Conservation (phyloP, 768 basidiomycete genomes). For the Mycena alexandri region DNA sequence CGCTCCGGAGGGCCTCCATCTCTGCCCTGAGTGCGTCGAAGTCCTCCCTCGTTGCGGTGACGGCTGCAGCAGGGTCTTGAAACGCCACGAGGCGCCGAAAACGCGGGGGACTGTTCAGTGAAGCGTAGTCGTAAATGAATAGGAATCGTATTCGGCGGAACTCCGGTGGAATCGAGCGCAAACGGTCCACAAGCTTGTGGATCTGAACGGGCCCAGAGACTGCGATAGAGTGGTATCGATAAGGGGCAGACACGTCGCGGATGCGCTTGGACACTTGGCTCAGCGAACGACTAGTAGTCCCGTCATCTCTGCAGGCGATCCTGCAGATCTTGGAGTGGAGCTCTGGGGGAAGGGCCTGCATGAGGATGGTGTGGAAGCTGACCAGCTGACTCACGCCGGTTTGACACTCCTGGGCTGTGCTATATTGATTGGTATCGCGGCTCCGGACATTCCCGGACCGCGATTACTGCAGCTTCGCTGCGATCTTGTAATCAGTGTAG, state of each 20-base stretch:
- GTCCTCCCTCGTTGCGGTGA: too few relatives aligned
- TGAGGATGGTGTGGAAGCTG: too few relatives aligned
- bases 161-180: conserved; percentile 3
- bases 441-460: too few relatives aligned
- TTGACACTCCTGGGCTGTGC: too few relatives aligned
- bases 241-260: conserved; percentile 7
- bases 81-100: too few relatives aligned
- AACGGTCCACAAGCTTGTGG: not conserved
- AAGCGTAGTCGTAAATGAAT: conserved; percentile 1
- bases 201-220: conserved; percentile 16
- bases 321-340: conserved; percentile 11
- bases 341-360: conserved; percentile 5
- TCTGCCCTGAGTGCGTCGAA: too few relatives aligned
- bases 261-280: conserved; percentile 8
- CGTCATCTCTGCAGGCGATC: conserved; percentile 13
- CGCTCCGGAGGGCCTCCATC: not conserved
- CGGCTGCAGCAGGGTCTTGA: not conserved
- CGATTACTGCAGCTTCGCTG: too few relatives aligned
- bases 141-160: conserved; percentile 13
- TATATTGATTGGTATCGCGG: too few relatives aligned
- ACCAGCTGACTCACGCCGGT: too few relatives aligned
- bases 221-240: conserved; percentile 22
- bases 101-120: not conserved
- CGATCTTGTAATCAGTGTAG: too few relatives aligned
- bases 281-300: not conserved